Evolutionary conservation across 352 stramenopile species (phyloP).

Genomic region (Globisporangium alternatum): DNA sequence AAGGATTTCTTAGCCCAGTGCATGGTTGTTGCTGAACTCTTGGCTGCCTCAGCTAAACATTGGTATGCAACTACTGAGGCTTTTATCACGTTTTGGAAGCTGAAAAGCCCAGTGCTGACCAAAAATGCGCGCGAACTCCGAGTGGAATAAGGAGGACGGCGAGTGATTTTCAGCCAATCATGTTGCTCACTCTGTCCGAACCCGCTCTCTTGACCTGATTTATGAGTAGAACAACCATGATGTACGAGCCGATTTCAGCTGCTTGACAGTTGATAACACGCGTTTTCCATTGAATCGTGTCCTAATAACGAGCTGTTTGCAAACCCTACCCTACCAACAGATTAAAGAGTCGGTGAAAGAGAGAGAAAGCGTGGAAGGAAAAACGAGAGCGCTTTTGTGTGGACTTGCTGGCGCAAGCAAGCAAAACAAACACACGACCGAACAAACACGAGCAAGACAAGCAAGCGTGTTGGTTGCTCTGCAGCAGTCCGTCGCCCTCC

Average conservation of each 20-base stretch:
- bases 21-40: not conserved
- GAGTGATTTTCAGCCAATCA: not conserved
- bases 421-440: not conserved
- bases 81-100: not conserved
- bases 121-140: not conserved
- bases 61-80: not conserved
- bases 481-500: not conserved
- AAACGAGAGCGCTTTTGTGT: not conserved
- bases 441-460: not conserved
- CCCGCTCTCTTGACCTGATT: constrained; percentile 5
- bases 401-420: not conserved
- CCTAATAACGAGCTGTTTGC: not conserved
- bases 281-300: not conserved
- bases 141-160: not conserved
- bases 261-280: not conserved
- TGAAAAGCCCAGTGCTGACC: not conserved
- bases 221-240: not conserved
- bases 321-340: not conserved
- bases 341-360: not conserved
- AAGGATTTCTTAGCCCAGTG: no score
- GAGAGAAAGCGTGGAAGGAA: not conserved
- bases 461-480: not conserved
- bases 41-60: not conserved
- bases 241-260: not conserved
- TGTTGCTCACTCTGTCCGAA: not conserved